phyloP scores from a whole-genome alignment of 179 eudicot genomes.

The Amaranthus tricolor region DNA sequence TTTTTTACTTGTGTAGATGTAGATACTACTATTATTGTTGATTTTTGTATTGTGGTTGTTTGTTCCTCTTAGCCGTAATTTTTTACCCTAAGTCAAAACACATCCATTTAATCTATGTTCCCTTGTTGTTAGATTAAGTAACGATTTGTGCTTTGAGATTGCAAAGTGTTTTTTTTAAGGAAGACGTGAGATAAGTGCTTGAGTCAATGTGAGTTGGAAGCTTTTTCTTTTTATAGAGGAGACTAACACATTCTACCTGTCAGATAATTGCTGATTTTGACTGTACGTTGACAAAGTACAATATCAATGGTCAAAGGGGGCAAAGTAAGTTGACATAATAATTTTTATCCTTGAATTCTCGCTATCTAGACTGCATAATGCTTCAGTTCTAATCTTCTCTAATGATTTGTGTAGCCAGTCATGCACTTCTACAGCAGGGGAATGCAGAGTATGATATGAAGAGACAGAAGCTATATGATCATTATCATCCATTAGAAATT shows the following conservation, averaged over 20 bases:
- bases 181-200: background rate
- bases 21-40: background rate
- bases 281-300: constrained; percentile 72
- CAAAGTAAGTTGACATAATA: constrained; percentile 46
- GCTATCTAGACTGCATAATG: background rate
- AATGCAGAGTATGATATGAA: constrained; percentile 66
- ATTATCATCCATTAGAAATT: constrained; percentile 83
- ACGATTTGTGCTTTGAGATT: background rate
- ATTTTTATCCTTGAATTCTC: constrained; percentile 7
- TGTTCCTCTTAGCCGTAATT: background rate
- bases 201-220: background rate
- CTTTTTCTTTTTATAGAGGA: background rate
- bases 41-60: background rate
- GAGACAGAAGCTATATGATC: constrained; percentile 66
- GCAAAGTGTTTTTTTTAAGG: background rate
- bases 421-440: constrained; percentile 78
- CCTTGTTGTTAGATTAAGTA: no score
- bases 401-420: constrained; percentile 59
- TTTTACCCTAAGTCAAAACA: no score
- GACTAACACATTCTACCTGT: constrained; percentile 16
- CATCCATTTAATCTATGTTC: no score
- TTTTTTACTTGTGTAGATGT: background rate
- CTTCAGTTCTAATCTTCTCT: constrained; percentile 27
- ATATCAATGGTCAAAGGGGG: constrained; percentile 74
- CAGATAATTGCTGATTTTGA: constrained; percentile 96